Percentiles rank a stretch among this genome's conserved stretches.
Conservation (phyloP, 805 yeast species). For the Diddensiella santjacobensis region DNA sequence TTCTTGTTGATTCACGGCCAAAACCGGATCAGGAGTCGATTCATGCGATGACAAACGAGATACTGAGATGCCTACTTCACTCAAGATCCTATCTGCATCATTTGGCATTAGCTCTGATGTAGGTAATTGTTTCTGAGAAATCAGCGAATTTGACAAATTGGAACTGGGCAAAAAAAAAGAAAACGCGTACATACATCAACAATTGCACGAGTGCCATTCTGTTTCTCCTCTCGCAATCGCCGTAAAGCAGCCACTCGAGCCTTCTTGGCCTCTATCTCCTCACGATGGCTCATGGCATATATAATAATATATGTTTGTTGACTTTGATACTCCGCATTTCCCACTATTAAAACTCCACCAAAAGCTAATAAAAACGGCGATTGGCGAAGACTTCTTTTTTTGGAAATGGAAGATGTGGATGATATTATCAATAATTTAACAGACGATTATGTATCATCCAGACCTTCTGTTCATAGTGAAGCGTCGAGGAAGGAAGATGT, state of each 20-base stretch:
- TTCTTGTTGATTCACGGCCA: not conserved
- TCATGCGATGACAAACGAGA: conserved; percentile 1
- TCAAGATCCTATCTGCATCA: conserved; percentile 1
- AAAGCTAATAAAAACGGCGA: no score
- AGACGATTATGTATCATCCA: conserved; percentile 1
- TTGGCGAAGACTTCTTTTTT: no score
- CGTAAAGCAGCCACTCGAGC: conserved; percentile 50
- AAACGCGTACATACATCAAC: no score
- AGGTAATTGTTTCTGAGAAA: no score
- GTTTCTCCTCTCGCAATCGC: conserved; percentile 38
- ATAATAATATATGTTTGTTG: no score
- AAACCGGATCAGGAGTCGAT: not conserved
- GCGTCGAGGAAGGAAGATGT: conserved; percentile 55
- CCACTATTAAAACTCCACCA: no score
- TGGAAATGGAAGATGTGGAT: conserved; percentile 16
- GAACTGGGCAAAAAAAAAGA: no score
- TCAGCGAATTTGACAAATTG: no score
- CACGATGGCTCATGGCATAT: not conserved
- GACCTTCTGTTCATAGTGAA: conserved; percentile 32
- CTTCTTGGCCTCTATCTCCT: conserved; percentile 50
- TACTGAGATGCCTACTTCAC: not conserved
- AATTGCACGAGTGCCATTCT: conserved; percentile 20
- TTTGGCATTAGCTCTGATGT: no score
- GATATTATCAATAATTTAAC: conserved; percentile 22
- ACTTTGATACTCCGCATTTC: not conserved